Evolutionary conservation across 2,329 filamentous ascomycete genomes (phyloP).

Genomic region (Alternaria sp.): DNA sequence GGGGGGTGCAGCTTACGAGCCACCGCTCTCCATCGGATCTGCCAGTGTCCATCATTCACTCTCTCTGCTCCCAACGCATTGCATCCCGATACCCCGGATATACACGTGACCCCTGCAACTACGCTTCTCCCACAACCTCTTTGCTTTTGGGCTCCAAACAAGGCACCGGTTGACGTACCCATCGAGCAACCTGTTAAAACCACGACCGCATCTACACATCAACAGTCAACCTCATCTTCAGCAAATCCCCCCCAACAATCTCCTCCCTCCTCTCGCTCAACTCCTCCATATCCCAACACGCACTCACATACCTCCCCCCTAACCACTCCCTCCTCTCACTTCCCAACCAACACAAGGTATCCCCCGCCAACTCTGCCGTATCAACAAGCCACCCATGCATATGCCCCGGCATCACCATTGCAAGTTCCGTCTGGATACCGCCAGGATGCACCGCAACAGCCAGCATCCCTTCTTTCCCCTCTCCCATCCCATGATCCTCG

Average conservation of each 20-base stretch:
- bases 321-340: conserved; percentile 38
- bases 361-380: conserved; percentile 39
- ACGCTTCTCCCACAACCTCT: not conserved
- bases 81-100: not conserved
- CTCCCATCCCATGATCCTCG: conserved; percentile 47
- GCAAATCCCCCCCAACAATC: conserved; percentile 24
- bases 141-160: not conserved
- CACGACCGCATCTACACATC: conserved; percentile 4
- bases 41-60: conserved; percentile 3
- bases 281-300: conserved; percentile 45
- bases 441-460: conserved; percentile 40
- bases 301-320: conserved; percentile 38
- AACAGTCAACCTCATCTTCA: conserved; percentile 29
- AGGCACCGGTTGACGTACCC: not conserved
- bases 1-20: conserved; percentile 16
- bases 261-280: conserved; percentile 28
- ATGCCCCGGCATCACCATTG: conserved; percentile 17
- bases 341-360: conserved; percentile 38
- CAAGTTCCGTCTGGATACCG: conserved; percentile 27
- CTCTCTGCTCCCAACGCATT: conserved; percentile 5
- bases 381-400: conserved; percentile 26
- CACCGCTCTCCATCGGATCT: conserved; percentile 20
- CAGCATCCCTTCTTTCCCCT: conserved; percentile 27
- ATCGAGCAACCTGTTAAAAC: not conserved
- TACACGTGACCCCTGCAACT: not conserved